A percentile compares a stretch with the other conserved stretches of the same genome.
These are phyloP conservation scores for Aspergillus alliaceus DNA, from an alignment of 2,329 filamentous ascomycete genomes.

Conservation along the genomic window DNA sequence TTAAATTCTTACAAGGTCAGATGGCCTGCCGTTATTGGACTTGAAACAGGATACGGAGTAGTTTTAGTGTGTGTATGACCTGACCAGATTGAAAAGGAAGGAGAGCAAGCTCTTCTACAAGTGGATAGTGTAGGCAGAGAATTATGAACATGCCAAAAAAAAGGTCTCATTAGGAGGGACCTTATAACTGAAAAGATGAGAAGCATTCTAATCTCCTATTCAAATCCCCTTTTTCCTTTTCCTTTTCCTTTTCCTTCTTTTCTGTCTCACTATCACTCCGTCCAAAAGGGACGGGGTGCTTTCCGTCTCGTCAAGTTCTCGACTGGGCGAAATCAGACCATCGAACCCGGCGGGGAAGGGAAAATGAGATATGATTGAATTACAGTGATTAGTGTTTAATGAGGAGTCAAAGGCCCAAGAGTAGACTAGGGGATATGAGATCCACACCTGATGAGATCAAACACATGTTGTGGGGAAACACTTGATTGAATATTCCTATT, in stretches of 20 bases:
- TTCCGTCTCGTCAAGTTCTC: conserved; percentile 4
- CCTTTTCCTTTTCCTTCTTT: background rate
- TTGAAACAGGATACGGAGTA: no score
- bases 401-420: background rate
- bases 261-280: background rate
- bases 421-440: background rate
- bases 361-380: background rate
- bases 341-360: background rate
- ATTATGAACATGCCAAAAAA: no score
- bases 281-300: background rate
- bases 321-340: conserved; percentile 13
- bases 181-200: no score
- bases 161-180: no score
- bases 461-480: conserved; percentile 14
- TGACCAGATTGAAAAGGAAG: no score
- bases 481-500: conserved; percentile 9
- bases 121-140: no score
- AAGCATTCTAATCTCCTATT: no score
- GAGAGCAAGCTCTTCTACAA: no score
- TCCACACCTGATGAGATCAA: conserved; percentile 14
- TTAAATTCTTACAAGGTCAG: no score
- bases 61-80: no score
- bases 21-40: no score
- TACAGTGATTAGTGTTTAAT: background rate
- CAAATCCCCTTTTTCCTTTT: no score